Conservation (phyloP, 2,329 filamentous ascomycete genomes). For the Aspergillus jensenii region DNA sequence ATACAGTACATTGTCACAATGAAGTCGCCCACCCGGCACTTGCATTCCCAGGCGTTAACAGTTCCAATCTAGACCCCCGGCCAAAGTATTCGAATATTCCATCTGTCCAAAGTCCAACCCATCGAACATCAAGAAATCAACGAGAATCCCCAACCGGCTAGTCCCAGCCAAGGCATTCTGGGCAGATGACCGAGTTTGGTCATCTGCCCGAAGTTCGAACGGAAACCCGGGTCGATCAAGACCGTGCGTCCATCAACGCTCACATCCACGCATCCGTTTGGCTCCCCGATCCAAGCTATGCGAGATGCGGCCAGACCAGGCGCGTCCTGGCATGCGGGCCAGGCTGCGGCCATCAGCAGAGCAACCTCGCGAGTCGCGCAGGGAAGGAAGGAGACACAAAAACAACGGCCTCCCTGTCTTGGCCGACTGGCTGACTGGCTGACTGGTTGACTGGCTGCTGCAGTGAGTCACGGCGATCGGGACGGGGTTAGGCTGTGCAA, state of each 20-base stretch:
- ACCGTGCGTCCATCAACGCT: slow-evolving; percentile 5
- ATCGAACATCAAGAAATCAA: background rate
- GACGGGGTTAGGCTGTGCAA: background rate
- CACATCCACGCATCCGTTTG: background rate
- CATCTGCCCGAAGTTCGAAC: background rate
- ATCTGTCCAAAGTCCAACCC: background rate
- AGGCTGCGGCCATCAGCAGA: background rate
- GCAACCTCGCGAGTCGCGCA: background rate
- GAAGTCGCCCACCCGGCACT: too few species aligned
- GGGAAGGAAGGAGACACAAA: background rate
- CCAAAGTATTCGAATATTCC: background rate
- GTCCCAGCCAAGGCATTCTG: background rate
- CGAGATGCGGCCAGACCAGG: background rate
- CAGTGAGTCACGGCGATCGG: slow-evolving; percentile 1
- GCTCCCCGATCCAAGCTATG: background rate
- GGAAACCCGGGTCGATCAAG: slow-evolving; percentile 13
- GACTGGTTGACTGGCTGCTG: background rate
- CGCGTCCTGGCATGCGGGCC: background rate
- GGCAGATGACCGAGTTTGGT: slow-evolving; percentile 8
- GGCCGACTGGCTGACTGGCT: too few species aligned
- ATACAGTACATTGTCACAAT: background rate
- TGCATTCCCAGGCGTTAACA: too few species aligned
- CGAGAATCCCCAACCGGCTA: background rate
- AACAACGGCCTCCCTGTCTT: background rate
- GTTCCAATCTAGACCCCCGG: background rate